Percentiles rank a stretch among this genome's conserved stretches.
phyloP scores from a whole-genome alignment of 768 basidiomycete genomes.

The Serendipita sp. region DNA sequence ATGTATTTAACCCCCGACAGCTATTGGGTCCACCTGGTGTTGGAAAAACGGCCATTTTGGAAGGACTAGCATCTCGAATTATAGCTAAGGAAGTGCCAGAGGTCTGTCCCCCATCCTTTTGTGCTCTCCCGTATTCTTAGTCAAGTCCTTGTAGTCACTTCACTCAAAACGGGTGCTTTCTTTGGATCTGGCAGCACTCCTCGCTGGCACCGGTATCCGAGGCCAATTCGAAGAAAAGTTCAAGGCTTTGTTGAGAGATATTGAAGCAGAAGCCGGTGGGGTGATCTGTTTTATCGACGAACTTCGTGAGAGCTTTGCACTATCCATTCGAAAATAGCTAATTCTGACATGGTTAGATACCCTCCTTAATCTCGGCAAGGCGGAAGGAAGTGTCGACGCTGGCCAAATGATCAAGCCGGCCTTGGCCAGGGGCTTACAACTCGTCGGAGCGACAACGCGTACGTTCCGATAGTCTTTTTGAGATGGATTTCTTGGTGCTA shows the following conservation, averaged over 20 bases:
- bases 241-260: conserved; percentile 76
- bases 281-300: conserved; percentile 92
- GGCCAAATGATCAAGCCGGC: conserved; percentile 91
- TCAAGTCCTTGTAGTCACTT: conserved; percentile 37
- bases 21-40: conserved; percentile 78
- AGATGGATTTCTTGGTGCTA: not conserved
- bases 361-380: conserved; percentile 76
- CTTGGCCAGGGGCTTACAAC: conserved; percentile 68
- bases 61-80: conserved; percentile 76
- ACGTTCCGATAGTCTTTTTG: conserved; percentile 16
- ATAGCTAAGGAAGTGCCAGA: conserved; percentile 84
- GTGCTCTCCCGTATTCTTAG: not conserved
- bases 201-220: conserved; percentile 82
- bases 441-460: conserved; percentile 86
- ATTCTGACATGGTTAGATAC: conserved; percentile 30
- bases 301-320: conserved; percentile 46
- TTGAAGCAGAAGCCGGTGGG: conserved; percentile 48
- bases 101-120: conserved; percentile 25
- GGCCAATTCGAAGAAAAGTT: conserved; percentile 92
- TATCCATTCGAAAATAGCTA: not conserved
- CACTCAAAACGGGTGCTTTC: conserved; percentile 79
- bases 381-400: conserved; percentile 83
- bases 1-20: conserved; percentile 20
- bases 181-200: conserved; percentile 64
- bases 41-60: conserved; percentile 84